Evolutionary conservation across 257 asterid species (phyloP).

Genomic region (Euphrasia confusa): DNA sequence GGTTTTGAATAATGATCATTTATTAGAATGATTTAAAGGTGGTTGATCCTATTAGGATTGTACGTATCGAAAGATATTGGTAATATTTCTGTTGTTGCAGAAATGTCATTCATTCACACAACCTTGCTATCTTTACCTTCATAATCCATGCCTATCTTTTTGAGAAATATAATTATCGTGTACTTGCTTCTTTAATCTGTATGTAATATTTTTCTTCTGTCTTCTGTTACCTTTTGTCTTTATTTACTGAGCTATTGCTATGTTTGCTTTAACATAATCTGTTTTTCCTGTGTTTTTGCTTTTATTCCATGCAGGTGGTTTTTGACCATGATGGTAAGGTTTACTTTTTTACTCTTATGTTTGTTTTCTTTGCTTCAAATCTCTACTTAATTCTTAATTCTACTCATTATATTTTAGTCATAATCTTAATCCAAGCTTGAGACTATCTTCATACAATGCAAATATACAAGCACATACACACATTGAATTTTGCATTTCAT

Average conservation of each 20-base stretch:
- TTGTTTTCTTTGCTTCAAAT: constrained; percentile 14
- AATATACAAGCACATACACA: constrained; percentile 18
- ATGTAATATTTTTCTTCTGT: constrained; percentile 15
- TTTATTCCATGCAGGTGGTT: constrained; percentile 56
- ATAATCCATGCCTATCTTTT: neutral
- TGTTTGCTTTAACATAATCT: constrained; percentile 27
- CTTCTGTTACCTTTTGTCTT: neutral
- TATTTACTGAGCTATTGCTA: constrained; percentile 17
- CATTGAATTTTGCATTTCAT: constrained; percentile 10
- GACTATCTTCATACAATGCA: neutral
- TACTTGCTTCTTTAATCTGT: neutral
- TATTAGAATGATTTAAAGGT: neutral
- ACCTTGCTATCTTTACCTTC: neutral
- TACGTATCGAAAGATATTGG: neutral
- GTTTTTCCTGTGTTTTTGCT: constrained; percentile 22
- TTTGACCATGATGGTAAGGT: constrained; percentile 93
- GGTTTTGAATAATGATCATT: neutral
- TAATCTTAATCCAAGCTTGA: constrained; percentile 8
- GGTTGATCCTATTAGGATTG: neutral
- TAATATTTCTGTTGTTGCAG: neutral
- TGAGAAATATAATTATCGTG: neutral
- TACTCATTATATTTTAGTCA: constrained; percentile 6
- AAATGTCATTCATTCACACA: neutral
- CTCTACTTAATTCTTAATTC: constrained; percentile 22
- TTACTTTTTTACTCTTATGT: constrained; percentile 15